phyloP scores from a whole-genome alignment of 1,139 yeast species.

The Insectozyma bohioensis region DNA sequence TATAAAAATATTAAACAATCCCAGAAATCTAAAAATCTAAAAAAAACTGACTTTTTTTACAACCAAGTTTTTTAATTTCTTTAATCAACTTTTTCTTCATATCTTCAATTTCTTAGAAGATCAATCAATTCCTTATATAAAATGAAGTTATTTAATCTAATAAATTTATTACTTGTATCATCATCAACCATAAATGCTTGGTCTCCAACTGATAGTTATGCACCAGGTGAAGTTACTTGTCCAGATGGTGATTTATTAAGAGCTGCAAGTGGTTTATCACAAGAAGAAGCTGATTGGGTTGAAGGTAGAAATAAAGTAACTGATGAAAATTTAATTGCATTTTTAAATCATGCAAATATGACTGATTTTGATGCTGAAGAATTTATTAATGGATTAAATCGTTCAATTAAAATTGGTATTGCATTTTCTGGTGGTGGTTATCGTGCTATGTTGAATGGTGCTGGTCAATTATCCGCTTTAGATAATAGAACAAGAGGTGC shows the following conservation, averaged over 20 bases:
- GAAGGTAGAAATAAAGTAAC: conserved; percentile 56
- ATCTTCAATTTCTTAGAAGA: too few relatives aligned
- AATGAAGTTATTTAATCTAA: conserved; percentile 1
- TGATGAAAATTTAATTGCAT: conserved; percentile 54
- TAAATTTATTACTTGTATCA: conserved; percentile 2
- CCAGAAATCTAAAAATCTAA: too few relatives aligned
- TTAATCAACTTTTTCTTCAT: too few relatives aligned
- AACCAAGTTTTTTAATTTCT: too few relatives aligned
- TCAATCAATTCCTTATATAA: too few relatives aligned
- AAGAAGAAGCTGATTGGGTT: conserved; percentile 44
- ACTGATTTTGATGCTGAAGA: conserved; percentile 59
- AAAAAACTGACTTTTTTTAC: too few relatives aligned
- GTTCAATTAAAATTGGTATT: conserved; percentile 39
- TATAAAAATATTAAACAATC: too few relatives aligned
- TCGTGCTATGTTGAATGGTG: conserved; percentile 47
- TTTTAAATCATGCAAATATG: conserved; percentile 59
- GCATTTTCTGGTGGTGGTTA: conserved; percentile 51
- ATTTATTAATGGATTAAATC: conserved; percentile 41
- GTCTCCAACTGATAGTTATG: conserved; percentile 67
- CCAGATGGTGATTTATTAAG: conserved; percentile 36
- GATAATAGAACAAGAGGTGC: conserved; percentile 29
- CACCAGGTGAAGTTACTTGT: conserved; percentile 64
- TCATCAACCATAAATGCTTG: conserved; percentile 29
- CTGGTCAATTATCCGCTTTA: conserved; percentile 44
- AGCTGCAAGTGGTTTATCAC: conserved; percentile 31